Evolutionary conservation across 73 alveolate genomes (phyloP).

Genomic region (Symbiodinium natans): DNA sequence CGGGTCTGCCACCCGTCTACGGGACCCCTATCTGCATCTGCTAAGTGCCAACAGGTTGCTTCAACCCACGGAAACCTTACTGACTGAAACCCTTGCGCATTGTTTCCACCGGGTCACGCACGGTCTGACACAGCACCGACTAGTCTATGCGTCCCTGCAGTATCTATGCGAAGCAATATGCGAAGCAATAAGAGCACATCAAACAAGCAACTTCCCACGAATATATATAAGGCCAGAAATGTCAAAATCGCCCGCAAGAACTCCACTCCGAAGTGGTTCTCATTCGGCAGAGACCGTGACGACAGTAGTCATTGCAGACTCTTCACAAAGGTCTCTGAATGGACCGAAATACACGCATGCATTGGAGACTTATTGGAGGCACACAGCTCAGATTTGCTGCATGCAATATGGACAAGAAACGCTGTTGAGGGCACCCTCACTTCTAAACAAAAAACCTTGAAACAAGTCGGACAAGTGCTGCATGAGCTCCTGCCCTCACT

Average conservation of each 20-base stretch:
- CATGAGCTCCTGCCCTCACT: no score
- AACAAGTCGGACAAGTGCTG: background rate
- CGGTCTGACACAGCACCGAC: background rate
- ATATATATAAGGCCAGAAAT: background rate
- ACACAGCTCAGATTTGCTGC: background rate
- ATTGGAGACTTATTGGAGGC: background rate
- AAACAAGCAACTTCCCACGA: no score
- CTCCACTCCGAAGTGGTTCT: background rate
- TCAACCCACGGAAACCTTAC: no score
- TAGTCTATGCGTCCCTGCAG: background rate
- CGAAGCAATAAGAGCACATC: background rate
- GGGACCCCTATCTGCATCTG: no score
- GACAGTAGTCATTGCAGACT: constrained; percentile 10
- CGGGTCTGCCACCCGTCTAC: no score
- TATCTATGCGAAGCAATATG: background rate
- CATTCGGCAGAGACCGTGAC: background rate
- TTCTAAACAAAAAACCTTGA: background rate
- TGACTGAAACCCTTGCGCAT: no score
- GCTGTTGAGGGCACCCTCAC: background rate
- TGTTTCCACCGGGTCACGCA: background rate
- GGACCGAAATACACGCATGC: constrained; percentile 3
- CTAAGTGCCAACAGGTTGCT: no score
- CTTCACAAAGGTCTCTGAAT: background rate
- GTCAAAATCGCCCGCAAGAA: background rate
- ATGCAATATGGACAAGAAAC: background rate